Evolutionary conservation across 805 yeast species (phyloP), one percentile per base, ranked within the genome.

Genomic region (Barnettozyma siamensis): DNA sequence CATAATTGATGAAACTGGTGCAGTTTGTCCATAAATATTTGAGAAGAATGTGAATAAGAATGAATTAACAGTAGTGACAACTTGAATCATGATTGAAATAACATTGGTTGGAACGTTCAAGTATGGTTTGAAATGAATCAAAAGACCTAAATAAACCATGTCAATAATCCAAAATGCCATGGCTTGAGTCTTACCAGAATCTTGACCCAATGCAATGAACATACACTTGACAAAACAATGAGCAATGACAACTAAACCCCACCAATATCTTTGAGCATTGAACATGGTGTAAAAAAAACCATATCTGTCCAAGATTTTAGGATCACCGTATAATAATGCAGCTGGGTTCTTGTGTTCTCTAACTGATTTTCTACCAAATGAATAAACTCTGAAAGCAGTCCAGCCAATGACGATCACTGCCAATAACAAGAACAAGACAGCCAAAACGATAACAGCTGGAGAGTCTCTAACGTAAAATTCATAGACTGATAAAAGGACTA

Each of bases 211-310:
- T 0, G 83, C 83, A 55, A 89, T 78, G 57, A 89, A 83, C 13
- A 83, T 56, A 13, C 81, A 77, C 63, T 85, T 88, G 17, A 83
- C 54, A 31, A 84, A 72, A 40, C 73, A 70, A 62, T 86, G 84
- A 4, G 60, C 59, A 31, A 88, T 54, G 37, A 82, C 60, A 2
- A 84, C 80, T 15, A 72, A 65, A 44, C 91, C 86, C 73, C 89
- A 89, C 86, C 88, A 89, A 65, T 85, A 88, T 55, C 72, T 78
- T 20, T 69, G 69, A 17, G 96, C 94, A 48, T 76, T 75, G 63
- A 83, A 88, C 88, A 87, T 88, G 13, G 95, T 84, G 65, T 88
- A 89, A 55, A 88, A 76, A 64, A 83, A 89, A 0, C 96, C 96
- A 58, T 82, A 88, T 58, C 83, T 83, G 66, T 80, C 76, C 57